A percentile compares a stretch with the other conserved stretches of the same genome.
Conservation (phyloP, 2,329 filamentous ascomycete genomes). For the Fusarium mundagurra region DNA sequence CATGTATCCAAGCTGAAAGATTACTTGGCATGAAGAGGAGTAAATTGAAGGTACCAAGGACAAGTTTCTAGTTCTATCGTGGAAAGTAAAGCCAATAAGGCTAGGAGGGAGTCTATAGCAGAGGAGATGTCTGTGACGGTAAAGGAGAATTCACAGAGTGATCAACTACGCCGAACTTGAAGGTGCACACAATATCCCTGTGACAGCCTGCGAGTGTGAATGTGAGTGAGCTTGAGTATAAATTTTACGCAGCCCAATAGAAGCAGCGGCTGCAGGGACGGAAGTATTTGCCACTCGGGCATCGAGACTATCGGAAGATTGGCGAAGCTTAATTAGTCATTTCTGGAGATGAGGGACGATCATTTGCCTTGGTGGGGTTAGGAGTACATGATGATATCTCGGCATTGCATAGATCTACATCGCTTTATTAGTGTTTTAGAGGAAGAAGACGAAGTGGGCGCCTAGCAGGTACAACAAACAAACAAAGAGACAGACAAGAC, state of each 20-base stretch:
- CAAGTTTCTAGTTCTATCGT: not conserved
- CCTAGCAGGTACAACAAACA: not conserved
- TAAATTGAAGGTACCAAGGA: constrained; percentile 9
- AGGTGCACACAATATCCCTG: not conserved
- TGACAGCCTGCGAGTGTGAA: not conserved
- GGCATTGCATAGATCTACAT: constrained; percentile 6
- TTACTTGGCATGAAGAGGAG: constrained; percentile 15
- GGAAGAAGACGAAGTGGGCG: not conserved
- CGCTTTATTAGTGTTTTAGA: not conserved
- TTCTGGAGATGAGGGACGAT: constrained; percentile 2
- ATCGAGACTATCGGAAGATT: constrained; percentile 31
- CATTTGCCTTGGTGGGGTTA: constrained; percentile 7
- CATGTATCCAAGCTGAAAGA: constrained; percentile 12
- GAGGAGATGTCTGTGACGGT: constrained; percentile 3
- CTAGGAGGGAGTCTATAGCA: not conserved
- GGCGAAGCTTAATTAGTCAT: constrained; percentile 12
- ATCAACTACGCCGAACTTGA: not conserved
- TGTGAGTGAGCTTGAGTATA: not conserved
- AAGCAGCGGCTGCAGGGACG: not conserved
- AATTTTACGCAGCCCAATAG: not conserved
- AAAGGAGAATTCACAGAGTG: not conserved
- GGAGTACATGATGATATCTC: not conserved
- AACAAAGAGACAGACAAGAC: not conserved
- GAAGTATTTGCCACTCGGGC: constrained; percentile 30
- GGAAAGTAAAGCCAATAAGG: not conserved